Base-by-base conservation (phyloP, 257 asterid species). In the Solanum raphanifolium region DNA sequence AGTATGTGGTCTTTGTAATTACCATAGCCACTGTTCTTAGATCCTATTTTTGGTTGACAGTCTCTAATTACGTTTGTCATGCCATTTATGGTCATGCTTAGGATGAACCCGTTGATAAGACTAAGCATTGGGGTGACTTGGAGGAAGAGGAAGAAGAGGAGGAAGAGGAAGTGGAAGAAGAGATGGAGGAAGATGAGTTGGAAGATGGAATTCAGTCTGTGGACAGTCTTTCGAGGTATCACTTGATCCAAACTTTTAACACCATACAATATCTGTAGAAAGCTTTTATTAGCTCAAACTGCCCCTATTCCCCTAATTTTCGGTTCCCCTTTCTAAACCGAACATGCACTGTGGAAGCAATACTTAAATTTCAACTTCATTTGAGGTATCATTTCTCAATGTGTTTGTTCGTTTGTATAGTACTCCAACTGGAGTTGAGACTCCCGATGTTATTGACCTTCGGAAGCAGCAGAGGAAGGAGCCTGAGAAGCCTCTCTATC, bases 401-500 rank as follows among this genome's bases (percentile, higher is more conserved):
- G 43, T 87, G 25, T 84, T 87, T 90, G 21, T 71, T 89, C 62
- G 78, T 84, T 43, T 83, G 39, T 88, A 62, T 88, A 97, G 98
- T 90, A 97, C 99, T 69, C 99, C 99, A 87, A 97, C 99, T 84
- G 99, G 99, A 9, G 99, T 97, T 82, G 99, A 95, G 92, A 97
- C 98, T 87, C 99, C 99, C 27, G 99, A 97, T 92, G 98, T 95
- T 86, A 95, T 97, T 87, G 99, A 97, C 90, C 99, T 97, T 32
- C 99, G 99, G 13, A 97, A 97, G 91, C 99, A 97, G 91, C 99
- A 97, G 89, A 94, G 98, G 92, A 95, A 97, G 94, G 99, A 97
- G 73, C 99, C 99, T 60, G 98, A 97, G 86, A 94, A 95, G 92
- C 96, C 99, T 86, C 98, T 97, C 74, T 97, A 95, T 89, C 99